Evolutionary conservation across 495 filamentous ascomycete genomes (phyloP), one percentile per base, ranked within the genome.

Genomic region (Podospora didyma): DNA sequence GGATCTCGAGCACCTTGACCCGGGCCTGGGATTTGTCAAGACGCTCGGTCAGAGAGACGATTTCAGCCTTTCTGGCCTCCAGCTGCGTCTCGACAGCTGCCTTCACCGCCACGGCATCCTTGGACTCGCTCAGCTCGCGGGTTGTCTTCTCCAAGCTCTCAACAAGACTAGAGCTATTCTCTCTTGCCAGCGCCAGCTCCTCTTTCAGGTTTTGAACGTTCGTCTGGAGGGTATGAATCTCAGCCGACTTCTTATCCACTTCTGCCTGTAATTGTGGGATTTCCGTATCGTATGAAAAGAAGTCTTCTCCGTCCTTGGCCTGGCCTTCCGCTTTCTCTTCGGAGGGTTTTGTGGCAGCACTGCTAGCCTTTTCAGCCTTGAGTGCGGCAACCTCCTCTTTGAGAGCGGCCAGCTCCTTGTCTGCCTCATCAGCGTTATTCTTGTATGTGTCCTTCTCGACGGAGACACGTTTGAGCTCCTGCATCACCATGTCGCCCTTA

Each of bases 391-490:
- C n/a, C 47, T 79, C 69, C 37, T 72, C 63, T 68, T 74, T 65
- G 68, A 83, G 51, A 4, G 83, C 77, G 11, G 80, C 80, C 0
- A 86, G 70, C 39, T 82, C 78, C 64, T 86, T 82, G 52, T 92
- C 82, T 3, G 87, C 80, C 49, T 86, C 84, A 10, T 87, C 84
- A 9, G 86, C 70, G 62, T 88, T 92, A 62, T 84, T 86, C 62
- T 90, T 96, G 61, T 84, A 83, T 9, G 82, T 80, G 66, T 97
- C 92, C 31, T 87, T 84, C 60, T 97, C 95, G 22, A 76, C 80
- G 0, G 90, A 85, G 0, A 96, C 84, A 0, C 91, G 82, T 73
- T 91, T 96, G n/a, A 96, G 75, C 68, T 98, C 94, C 17, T 96
- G 88, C 79, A 91, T 81, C 2, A 94, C 83, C 85, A 98, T 90